These are phyloP conservation scores for Fusarium cyanostomum DNA, from an alignment of 2,329 filamentous ascomycete genomes.

Conservation along the genomic window DNA sequence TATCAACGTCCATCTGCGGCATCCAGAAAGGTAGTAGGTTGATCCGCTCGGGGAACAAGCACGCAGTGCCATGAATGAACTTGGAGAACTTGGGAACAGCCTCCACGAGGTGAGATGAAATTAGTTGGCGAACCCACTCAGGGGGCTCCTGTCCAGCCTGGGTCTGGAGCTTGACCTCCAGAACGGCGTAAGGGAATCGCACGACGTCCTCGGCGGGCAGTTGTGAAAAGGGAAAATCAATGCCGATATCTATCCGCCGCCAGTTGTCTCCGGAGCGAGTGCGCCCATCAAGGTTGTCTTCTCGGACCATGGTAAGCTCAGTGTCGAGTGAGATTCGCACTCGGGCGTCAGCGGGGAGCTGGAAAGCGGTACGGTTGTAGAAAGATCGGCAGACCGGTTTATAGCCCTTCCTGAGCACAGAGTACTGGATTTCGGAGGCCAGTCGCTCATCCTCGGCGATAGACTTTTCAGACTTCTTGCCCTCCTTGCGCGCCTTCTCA, in stretches of 20 bases:
- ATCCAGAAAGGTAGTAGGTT: constrained; percentile 95
- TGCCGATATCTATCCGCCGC: constrained; percentile 96
- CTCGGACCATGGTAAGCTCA: constrained; percentile 91
- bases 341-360: constrained; percentile 93
- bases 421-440: constrained; percentile 92
- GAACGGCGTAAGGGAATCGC: constrained; percentile 92
- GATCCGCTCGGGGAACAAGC: constrained; percentile 86
- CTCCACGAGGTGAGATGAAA: constrained; percentile 92
- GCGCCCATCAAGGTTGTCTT: constrained; percentile 90
- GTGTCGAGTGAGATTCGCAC: constrained; percentile 98
- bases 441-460: constrained; percentile 92
- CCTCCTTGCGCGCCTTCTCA: constrained; percentile 94
- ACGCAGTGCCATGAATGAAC: constrained; percentile 95
- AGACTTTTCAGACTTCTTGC: constrained; percentile 91
- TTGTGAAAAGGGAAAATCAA: constrained; percentile 94
- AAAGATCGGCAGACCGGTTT: constrained; percentile 93
- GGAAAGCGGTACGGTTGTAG: constrained; percentile 98
- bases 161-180: constrained; percentile 98
- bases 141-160: constrained; percentile 94
- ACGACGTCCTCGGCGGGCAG: constrained; percentile 85
- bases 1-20: constrained; percentile 98
- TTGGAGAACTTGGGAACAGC: constrained; percentile 99
- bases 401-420: constrained; percentile 85
- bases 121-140: constrained; percentile 95
- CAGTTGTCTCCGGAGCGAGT: constrained; percentile 85